These are phyloP conservation scores for Crucihimalaya himalaica DNA, from an alignment of 345 rosid genomes.

Conservation along the genomic window DNA sequence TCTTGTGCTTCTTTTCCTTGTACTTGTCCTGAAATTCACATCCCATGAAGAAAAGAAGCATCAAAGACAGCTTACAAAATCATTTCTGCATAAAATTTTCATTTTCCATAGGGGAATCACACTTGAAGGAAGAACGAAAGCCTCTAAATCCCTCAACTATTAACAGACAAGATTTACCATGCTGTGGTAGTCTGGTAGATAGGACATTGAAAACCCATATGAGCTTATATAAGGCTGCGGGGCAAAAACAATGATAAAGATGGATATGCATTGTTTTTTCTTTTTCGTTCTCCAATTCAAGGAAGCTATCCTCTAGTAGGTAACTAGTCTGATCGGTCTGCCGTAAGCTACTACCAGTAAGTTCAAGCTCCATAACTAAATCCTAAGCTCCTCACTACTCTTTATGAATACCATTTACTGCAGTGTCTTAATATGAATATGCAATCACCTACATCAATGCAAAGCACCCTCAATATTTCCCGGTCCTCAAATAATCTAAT, in stretches of 20 bases:
- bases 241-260: background rate
- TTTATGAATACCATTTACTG: background rate
- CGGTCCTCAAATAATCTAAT: background rate
- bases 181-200: background rate
- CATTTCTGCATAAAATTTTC: background rate
- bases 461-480: background rate
- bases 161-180: background rate
- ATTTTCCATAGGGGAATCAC: background rate
- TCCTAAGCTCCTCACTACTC: background rate
- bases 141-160: background rate
- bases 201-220: background rate
- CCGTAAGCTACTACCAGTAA: background rate
- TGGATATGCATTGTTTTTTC: background rate
- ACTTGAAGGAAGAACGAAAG: background rate
- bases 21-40: slow-evolving; percentile 50
- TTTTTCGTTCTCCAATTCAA: background rate
- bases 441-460: background rate
- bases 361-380: slow-evolving; percentile 15
- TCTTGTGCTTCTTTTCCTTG: slow-evolving; percentile 56
- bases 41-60: slow-evolving; percentile 3
- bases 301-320: background rate
- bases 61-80: slow-evolving; percentile 3
- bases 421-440: background rate
- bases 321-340: background rate
- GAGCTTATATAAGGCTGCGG: background rate